Evolutionary conservation across 177 flowering plant species (phyloP).

Genomic region (Vitis hybrid): DNA sequence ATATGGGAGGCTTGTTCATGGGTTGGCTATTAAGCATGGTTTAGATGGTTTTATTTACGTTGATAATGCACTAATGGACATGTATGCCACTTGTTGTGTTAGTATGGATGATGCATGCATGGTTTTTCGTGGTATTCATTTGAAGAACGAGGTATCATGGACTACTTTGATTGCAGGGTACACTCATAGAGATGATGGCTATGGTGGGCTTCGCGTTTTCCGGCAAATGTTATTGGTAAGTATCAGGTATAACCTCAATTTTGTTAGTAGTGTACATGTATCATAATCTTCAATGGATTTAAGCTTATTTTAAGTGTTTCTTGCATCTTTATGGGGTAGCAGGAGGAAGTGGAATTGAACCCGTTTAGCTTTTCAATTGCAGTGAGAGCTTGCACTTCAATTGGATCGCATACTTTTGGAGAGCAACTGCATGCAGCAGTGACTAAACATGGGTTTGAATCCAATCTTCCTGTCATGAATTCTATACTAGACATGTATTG

Average conservation of each 20-base stretch:
- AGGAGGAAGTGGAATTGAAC: slow-evolving; percentile 50
- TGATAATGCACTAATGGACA: slow-evolving; percentile 73
- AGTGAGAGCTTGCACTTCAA: slow-evolving; percentile 57
- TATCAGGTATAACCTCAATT: not conserved
- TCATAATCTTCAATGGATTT: not conserved
- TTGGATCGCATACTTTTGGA: slow-evolving; percentile 41
- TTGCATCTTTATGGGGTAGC: slow-evolving; percentile 18
- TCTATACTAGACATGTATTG: slow-evolving; percentile 88
- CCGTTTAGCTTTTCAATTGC: slow-evolving; percentile 57
- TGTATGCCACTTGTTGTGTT: slow-evolving; percentile 66
- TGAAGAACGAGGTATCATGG: slow-evolving; percentile 67
- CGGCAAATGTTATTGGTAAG: slow-evolving; percentile 65
- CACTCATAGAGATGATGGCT: slow-evolving; percentile 63
- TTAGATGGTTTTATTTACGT: slow-evolving; percentile 54
- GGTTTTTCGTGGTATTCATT: slow-evolving; percentile 47
- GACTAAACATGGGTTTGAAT: slow-evolving; percentile 52
- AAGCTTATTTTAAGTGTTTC: not conserved
- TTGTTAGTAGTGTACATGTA: not conserved
- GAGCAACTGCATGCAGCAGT: slow-evolving; percentile 66
- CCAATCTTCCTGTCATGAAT: slow-evolving; percentile 68
- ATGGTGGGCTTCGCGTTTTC: slow-evolving; percentile 48
- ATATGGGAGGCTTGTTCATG: slow-evolving; percentile 62
- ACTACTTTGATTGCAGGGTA: slow-evolving; percentile 80
- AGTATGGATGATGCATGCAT: slow-evolving; percentile 56
- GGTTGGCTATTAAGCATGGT: slow-evolving; percentile 59